A percentile compares a stretch with the other conserved stretches of the same genome.
These are phyloP conservation scores for Coemansia sp. DNA, from an alignment of 192 early-diverging fungal genomes.

Conservation along the genomic window DNA sequence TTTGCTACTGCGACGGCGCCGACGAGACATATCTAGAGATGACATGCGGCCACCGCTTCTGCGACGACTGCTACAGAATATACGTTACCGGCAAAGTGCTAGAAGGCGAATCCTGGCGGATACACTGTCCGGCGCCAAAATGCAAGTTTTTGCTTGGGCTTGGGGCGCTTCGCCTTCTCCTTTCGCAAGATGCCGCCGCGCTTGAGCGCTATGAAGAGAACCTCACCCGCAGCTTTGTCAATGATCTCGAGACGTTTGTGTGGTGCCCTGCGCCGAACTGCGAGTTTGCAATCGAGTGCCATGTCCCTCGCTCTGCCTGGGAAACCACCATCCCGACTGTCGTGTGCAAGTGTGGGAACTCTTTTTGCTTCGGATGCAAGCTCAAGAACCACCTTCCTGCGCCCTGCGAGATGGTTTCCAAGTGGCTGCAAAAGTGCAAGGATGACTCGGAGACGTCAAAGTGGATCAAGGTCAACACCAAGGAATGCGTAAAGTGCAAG, in stretches of 20 bases:
- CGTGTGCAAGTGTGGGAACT: slow-evolving; percentile 72
- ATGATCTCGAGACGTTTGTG: slow-evolving; percentile 75
- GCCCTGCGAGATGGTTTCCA: slow-evolving; percentile 79
- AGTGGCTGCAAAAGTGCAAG: slow-evolving; percentile 93
- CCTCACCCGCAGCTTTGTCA: slow-evolving; percentile 89
- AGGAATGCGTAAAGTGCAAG: slow-evolving; percentile 94
- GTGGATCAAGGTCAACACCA: slow-evolving; percentile 94
- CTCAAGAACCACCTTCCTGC: slow-evolving; percentile 83
- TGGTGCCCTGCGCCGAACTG: slow-evolving; percentile 99
- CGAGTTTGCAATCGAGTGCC: slow-evolving; percentile 92
- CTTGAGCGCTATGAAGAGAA: slow-evolving; percentile 63
- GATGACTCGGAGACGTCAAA: slow-evolving; percentile 99
- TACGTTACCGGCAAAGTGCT: slow-evolving; percentile 83
- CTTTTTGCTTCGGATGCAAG: slow-evolving; percentile 94
- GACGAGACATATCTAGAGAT: slow-evolving; percentile 64
- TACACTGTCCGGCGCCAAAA: slow-evolving; percentile 76
- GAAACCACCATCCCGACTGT: slow-evolving; percentile 84
- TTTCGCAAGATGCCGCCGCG: slow-evolving; percentile 52
- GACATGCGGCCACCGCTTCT: slow-evolving; percentile 88
- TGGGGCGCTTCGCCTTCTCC: slow-evolving; percentile 72
- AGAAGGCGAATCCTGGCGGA: slow-evolving; percentile 87
- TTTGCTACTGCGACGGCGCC: slow-evolving; percentile 75
- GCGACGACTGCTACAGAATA: slow-evolving; percentile 80
- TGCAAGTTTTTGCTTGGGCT: slow-evolving; percentile 87
- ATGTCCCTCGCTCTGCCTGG: slow-evolving; percentile 69